Percentiles rank a stretch among this genome's conserved stretches.
Evolutionary conservation across 768 basidiomycete species (phyloP).

Genomic region (Suillus discolor): DNA sequence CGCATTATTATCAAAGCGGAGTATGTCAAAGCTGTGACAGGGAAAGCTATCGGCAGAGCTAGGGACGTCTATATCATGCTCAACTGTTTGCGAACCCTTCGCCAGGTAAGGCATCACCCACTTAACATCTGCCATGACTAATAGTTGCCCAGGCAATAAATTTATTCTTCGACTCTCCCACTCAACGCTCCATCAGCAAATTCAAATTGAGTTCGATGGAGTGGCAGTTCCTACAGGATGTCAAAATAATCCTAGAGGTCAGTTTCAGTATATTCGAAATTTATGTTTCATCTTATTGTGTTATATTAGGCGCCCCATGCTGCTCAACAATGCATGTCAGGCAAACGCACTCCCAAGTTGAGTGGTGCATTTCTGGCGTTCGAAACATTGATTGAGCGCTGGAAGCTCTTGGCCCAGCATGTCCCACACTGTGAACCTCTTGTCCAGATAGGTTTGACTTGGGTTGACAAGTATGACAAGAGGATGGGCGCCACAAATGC

Average conservation of each 20-base stretch:
- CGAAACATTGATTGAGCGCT: conserved; percentile 5
- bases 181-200: conserved; percentile 1
- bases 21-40: background rate
- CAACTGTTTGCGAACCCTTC: conserved; percentile 3
- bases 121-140: background rate
- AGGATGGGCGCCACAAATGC: background rate
- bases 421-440: conserved; percentile 1
- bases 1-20: background rate
- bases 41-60: background rate
- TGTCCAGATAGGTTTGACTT: background rate
- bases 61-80: conserved; percentile 37
- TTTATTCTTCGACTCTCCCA: conserved; percentile 5
- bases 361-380: conserved; percentile 3
- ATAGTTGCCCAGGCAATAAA: conserved; percentile 4
- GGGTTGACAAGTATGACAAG: background rate
- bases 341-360: conserved; percentile 1
- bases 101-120: conserved; percentile 3
- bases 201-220: background rate
- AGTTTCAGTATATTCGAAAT: background rate
- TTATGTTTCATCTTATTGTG: background rate
- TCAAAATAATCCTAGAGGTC: conserved; percentile 15
- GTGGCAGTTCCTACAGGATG: conserved; percentile 14
- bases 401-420: background rate
- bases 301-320: conserved; percentile 1
- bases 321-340: conserved; percentile 11